These are phyloP conservation scores for Boletus subparvulus DNA, from an alignment of 768 basidiomycete species.

Conservation along the genomic window DNA sequence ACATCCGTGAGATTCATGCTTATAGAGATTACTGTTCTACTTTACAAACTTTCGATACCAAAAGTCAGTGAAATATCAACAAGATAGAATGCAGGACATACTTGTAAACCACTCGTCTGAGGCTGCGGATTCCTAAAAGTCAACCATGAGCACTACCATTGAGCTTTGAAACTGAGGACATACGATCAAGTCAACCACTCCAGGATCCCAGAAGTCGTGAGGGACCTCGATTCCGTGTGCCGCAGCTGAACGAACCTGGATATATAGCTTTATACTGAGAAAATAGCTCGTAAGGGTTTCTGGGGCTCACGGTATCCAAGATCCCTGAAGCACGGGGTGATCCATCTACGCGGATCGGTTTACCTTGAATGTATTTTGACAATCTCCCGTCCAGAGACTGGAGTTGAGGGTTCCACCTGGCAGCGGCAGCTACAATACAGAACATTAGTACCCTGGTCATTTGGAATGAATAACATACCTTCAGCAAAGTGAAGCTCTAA, in stretches of 20 bases:
- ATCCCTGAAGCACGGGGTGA: slow-evolving; percentile 74
- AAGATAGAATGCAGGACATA: slow-evolving; percentile 16
- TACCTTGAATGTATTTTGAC: slow-evolving; percentile 68
- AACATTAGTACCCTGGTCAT: background rate
- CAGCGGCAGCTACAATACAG: slow-evolving; percentile 53
- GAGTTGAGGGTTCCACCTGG: slow-evolving; percentile 59
- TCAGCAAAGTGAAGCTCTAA: slow-evolving; percentile 63
- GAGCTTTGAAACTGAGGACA: slow-evolving; percentile 9
- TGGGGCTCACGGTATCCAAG: slow-evolving; percentile 59
- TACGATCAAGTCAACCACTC: slow-evolving; percentile 59
- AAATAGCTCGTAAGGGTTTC: background rate
- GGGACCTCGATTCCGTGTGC: slow-evolving; percentile 75
- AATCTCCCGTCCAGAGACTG: slow-evolving; percentile 61
- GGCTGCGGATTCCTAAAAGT: slow-evolving; percentile 62
- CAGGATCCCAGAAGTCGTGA: slow-evolving; percentile 65
- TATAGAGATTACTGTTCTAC: background rate
- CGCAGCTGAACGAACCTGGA: slow-evolving; percentile 61
- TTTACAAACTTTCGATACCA: slow-evolving; percentile 22
- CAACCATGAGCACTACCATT: background rate
- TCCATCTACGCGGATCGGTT: slow-evolving; percentile 71
- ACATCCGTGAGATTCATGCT: background rate
- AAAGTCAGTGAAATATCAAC: background rate
- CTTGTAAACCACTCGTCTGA: slow-evolving; percentile 80
- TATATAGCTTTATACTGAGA: background rate
- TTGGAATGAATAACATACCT: slow-evolving; percentile 39